Evolutionary conservation across 1,139 yeast species (phyloP).

Genomic region (Meyerozyma elateridarum): DNA sequence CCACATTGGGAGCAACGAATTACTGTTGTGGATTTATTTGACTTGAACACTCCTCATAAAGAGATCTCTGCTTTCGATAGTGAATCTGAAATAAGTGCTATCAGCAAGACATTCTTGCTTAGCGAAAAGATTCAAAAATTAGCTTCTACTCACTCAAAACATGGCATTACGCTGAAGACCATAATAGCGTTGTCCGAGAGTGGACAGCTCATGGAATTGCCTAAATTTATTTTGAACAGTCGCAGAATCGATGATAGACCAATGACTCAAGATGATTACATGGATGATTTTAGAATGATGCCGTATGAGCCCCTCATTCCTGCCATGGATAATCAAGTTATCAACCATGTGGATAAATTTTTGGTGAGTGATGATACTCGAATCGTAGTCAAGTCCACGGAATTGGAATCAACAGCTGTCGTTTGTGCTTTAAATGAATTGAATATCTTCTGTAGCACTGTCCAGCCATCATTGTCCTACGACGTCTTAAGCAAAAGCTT

Average conservation of each 20-base stretch:
- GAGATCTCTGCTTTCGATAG: conserved; percentile 30
- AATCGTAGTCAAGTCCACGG: conserved; percentile 57
- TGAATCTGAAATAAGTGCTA: conserved; percentile 26
- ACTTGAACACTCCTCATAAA: conserved; percentile 48
- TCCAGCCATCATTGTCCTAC: conserved; percentile 80
- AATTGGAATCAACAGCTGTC: conserved; percentile 75
- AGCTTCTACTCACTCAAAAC: conserved; percentile 57
- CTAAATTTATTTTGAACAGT: conserved; percentile 60
- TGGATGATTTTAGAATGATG: conserved; percentile 52
- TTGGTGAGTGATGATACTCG: conserved; percentile 32
- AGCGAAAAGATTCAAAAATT: conserved; percentile 54
- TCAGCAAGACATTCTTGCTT: conserved; percentile 53
- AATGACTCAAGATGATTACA: conserved; percentile 50
- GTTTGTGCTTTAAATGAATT: conserved; percentile 58
- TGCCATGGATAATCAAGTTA: conserved; percentile 38
- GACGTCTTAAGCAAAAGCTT: conserved; percentile 69
- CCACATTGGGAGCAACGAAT: conserved; percentile 57
- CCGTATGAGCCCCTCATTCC: conserved; percentile 66
- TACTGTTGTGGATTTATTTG: conserved; percentile 75
- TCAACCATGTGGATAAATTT: conserved; percentile 33
- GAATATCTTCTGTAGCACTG: conserved; percentile 71
- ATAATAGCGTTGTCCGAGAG: conserved; percentile 52
- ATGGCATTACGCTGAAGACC: conserved; percentile 72
- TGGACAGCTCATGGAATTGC: conserved; percentile 68
- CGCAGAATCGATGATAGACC: conserved; percentile 55